Evolutionary conservation across 2,329 filamentous ascomycete genomes (phyloP).

Genomic region (Pyrenophora teres): DNA sequence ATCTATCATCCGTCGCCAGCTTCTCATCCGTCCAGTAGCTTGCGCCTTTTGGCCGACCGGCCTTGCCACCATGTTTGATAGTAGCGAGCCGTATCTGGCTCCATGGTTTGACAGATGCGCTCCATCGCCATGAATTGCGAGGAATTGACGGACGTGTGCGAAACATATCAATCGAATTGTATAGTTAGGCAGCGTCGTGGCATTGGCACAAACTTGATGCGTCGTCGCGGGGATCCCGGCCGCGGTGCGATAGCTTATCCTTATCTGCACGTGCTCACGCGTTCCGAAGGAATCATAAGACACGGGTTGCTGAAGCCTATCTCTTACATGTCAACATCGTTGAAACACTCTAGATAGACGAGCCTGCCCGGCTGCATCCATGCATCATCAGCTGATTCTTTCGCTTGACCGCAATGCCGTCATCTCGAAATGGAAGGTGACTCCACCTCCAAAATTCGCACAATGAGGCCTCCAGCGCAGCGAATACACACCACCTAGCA

Average conservation of each 20-base stretch:
- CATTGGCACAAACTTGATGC: background rate
- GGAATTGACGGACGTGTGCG: conserved; percentile 19
- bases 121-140: conserved; percentile 10
- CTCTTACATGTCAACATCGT: no score
- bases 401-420: conserved; percentile 1
- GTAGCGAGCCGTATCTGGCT: conserved; percentile 10
- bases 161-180: conserved; percentile 19
- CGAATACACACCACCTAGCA: background rate
- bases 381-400: background rate
- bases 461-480: conserved; percentile 4
- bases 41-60: conserved; percentile 1
- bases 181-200: conserved; percentile 2
- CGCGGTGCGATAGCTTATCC: conserved; percentile 7
- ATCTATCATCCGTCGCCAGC: conserved; percentile 19
- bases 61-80: background rate
- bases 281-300: background rate
- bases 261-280: conserved; percentile 14
- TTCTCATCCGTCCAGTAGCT: conserved; percentile 20
- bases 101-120: background rate
- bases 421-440: conserved; percentile 9
- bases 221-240: conserved; percentile 10
- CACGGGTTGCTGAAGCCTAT: no score
- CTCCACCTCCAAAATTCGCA: conserved; percentile 1
- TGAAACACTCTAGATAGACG: background rate
- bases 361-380: no score